Evolutionary conservation across 306 rosid species (phyloP), one percentile per base, ranked within the genome.

Genomic region (Vachellia collinsii): DNA sequence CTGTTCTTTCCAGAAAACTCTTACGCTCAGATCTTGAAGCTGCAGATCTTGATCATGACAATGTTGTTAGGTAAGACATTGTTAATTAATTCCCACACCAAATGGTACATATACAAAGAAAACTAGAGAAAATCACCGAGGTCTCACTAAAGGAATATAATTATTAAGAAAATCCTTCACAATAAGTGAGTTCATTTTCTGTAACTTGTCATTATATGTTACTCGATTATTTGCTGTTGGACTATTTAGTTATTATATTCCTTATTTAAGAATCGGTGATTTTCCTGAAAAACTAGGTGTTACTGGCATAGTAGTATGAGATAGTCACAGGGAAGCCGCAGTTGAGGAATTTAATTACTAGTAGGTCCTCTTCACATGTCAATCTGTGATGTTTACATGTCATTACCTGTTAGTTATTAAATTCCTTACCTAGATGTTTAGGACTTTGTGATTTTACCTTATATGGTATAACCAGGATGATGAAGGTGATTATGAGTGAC

Each of bases 11-110:
- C n/a, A 71, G 93, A 51, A 85, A 80, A 64, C 72, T 94, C 42
- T 88, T 97, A 6, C 36, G 4, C 69, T 41, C 80, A 0, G 97
- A 94, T 86, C 96, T 92, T 72, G 97, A 92, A 84, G 94, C 89
- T 48, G 97, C 94, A 46, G 97, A 94, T 85, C 92, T 92, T 85
- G 93, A 94, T 85, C 87, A 85, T 47, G 98, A 94, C 85, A 82
- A 81, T 77, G 85, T 56, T 79, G 93, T 94, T 14, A 86, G 93
- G 98, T 90, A 84, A 29, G 83, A 36, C 14, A 25, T 19, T 7
- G 3, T 67, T 41, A 58, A 29, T 29, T 16, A 51, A 22, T 66
- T 38, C 25, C 48, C 0, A 38, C 13, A 19, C 11, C 47, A 4
- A 29, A 29, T 29, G 34, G 34, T 29, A 29, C 34, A 29, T 29